These are phyloP conservation scores for Salinomyces thailandicus DNA, from an alignment of 2,329 filamentous ascomycete genomes.

Conservation along the genomic window DNA sequence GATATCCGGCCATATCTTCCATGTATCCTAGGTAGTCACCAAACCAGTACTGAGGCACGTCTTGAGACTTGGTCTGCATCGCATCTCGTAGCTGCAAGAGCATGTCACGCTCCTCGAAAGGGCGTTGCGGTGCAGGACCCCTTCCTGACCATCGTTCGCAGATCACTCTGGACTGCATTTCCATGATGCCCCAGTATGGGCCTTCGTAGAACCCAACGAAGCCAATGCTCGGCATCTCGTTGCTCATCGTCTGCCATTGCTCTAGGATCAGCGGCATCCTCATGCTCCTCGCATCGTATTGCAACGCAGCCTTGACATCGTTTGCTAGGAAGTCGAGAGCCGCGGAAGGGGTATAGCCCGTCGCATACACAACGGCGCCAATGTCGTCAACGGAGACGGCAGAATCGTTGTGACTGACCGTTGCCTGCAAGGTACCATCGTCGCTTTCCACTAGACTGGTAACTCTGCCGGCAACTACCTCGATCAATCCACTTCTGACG, in stretches of 20 bases:
- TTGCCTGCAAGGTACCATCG: constrained; percentile 5
- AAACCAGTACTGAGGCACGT: constrained; percentile 67
- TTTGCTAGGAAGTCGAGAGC: constrained; percentile 55
- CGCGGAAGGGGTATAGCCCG: constrained; percentile 57
- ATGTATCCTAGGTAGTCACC: constrained; percentile 69
- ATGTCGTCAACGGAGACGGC: constrained; percentile 41
- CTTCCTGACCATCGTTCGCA: constrained; percentile 49
- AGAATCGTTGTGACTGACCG: constrained; percentile 5
- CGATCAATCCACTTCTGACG: constrained; percentile 50
- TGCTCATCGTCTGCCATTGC: constrained; percentile 32
- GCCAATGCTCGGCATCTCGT: constrained; percentile 53
- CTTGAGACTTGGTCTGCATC: constrained; percentile 31
- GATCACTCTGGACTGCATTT: constrained; percentile 69
- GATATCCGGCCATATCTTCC: constrained; percentile 54
- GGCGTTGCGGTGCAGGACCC: constrained; percentile 2
- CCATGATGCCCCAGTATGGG: constrained; percentile 78
- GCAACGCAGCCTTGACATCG: constrained; percentile 45
- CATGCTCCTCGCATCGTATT: constrained; percentile 44
- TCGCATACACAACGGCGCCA: constrained; percentile 61
- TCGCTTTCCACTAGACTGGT: constrained; percentile 10
- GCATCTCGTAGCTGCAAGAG: constrained; percentile 42
- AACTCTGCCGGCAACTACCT: constrained; percentile 31
- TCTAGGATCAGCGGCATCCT: constrained; percentile 57
- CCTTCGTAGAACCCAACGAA: constrained; percentile 79
- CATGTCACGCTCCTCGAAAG: constrained; percentile 33